These are phyloP conservation scores for Hymenoscyphus scutula DNA, from an alignment of 2,329 filamentous ascomycete genomes.

Conservation along the genomic window DNA sequence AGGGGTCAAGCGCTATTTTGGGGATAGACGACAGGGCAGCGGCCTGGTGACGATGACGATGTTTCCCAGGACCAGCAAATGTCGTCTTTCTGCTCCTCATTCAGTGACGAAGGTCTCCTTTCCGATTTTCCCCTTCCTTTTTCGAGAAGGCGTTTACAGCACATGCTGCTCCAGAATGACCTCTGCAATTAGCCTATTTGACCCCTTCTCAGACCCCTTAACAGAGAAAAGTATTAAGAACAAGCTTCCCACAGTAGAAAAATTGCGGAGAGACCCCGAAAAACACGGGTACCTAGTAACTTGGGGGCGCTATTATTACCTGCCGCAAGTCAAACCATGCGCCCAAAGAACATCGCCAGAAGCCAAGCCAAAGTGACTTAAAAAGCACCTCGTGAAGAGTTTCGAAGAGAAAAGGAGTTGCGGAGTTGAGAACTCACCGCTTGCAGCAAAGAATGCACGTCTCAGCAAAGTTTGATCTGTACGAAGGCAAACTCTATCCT, in stretches of 20 bases:
- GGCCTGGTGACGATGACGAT: neutral
- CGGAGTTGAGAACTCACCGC: neutral
- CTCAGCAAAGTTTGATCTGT: slow-evolving; percentile 1
- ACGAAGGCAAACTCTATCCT: neutral
- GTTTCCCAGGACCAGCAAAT: neutral
- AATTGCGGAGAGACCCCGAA: neutral
- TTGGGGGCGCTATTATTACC: neutral
- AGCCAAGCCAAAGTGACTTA: neutral
- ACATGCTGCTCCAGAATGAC: neutral
- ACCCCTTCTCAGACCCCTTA: neutral
- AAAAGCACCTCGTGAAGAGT: neutral
- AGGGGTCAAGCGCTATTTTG: neutral
- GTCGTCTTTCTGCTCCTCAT: neutral
- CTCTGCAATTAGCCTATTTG: neutral
- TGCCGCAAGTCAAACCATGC: neutral
- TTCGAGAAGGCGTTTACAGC: neutral
- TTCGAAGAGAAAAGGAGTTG: too few species aligned
- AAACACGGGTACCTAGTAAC: neutral
- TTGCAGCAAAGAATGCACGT: neutral
- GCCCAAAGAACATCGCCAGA: neutral
- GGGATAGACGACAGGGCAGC: neutral
- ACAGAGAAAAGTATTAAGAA: neutral
- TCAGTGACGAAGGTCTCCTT: neutral
- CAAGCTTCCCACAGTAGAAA: neutral
- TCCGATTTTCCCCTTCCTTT: neutral